Percentiles rank a stretch among this genome's conserved stretches.
Conservation (phyloP, 78 protist genomes). For the Isochrysis galbana region DNA sequence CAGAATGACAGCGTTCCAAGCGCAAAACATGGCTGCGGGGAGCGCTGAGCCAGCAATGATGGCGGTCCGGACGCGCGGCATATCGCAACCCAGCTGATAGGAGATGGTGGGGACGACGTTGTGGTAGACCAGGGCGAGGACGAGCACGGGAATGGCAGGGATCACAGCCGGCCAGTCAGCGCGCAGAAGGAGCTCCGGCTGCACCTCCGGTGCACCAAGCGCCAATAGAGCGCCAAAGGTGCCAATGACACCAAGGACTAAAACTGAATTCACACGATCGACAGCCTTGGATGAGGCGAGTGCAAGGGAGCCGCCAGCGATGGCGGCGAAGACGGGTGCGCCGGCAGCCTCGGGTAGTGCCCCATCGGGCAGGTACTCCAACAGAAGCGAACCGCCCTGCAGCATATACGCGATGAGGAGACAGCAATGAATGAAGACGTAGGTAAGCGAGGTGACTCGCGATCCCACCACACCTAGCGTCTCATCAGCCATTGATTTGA, state of each 20-base stretch:
- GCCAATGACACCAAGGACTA: background rate
- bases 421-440: background rate
- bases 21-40: background rate
- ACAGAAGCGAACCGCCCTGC: background rate
- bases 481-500: background rate
- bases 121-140: constrained; percentile 4
- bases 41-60: background rate
- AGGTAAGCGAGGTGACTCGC: background rate
- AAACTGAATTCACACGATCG: background rate
- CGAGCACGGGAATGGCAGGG: background rate
- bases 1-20: background rate
- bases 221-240: background rate
- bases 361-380: background rate
- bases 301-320: background rate
- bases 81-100: background rate
- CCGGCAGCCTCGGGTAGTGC: background rate
- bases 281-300: background rate
- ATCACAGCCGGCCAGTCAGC: background rate
- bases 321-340: background rate
- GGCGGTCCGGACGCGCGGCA: background rate
- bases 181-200: background rate
- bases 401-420: background rate
- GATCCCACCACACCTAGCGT: background rate
- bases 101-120: background rate
- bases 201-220: background rate